A percentile compares a stretch with the other conserved stretches of the same genome.
phyloP scores from a whole-genome alignment of 352 stramenopile species.

The Pythium pectinolyticum region DNA sequence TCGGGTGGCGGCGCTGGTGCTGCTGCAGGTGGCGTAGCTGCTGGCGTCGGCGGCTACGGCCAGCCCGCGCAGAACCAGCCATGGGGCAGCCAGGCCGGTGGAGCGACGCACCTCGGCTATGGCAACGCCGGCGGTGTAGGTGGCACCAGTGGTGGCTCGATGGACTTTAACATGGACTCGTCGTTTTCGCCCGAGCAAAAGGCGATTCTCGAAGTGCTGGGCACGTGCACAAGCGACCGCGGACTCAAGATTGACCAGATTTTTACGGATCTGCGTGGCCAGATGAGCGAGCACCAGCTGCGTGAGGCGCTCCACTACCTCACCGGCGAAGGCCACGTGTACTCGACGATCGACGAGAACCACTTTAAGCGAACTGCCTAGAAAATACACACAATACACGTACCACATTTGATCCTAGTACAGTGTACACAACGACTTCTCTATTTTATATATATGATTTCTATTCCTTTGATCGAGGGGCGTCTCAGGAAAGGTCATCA shows the following conservation, averaged over 20 bases:
- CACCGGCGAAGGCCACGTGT: conserved; percentile 87
- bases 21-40: conserved; percentile 1
- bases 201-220: conserved; percentile 77
- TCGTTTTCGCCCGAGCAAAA: conserved; percentile 78
- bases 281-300: conserved; percentile 68
- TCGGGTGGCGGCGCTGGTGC: conserved; percentile 31
- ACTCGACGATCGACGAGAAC: conserved; percentile 91
- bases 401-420: too few relatives aligned
- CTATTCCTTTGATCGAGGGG: not conserved
- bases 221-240: conserved; percentile 65
- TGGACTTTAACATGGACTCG: conserved; percentile 76
- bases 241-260: conserved; percentile 85
- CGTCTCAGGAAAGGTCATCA: conserved; percentile 32
- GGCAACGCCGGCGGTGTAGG: conserved; percentile 15
- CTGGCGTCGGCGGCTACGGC: conserved; percentile 5
- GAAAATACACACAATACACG: too few relatives aligned
- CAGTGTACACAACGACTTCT: not conserved
- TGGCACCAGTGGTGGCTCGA: too few relatives aligned
- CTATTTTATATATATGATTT: not conserved
- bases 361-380: conserved; percentile 89
- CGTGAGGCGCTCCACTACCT: conserved; percentile 77
- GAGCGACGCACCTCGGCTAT: conserved; percentile 34
- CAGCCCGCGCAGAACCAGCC: conserved; percentile 25
- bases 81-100: conserved; percentile 29
- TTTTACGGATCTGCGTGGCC: conserved; percentile 51